Evolutionary conservation across 2,329 filamentous ascomycete species (phyloP).

Genomic region (Botrytis squamosa): DNA sequence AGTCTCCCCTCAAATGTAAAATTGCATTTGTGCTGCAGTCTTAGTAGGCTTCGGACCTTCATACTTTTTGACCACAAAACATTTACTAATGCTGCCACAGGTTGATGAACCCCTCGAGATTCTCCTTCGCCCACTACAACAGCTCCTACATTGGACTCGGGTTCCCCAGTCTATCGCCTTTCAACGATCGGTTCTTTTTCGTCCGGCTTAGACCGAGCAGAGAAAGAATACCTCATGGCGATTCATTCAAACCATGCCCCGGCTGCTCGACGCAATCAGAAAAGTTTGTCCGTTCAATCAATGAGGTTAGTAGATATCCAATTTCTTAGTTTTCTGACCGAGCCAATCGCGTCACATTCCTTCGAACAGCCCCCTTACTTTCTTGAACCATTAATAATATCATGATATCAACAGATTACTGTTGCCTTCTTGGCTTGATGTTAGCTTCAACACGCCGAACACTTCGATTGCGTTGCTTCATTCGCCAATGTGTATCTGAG

Average conservation of each 20-base stretch:
- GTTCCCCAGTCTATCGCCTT: constrained; percentile 47
- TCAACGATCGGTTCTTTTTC: constrained; percentile 43
- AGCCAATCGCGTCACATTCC: not conserved
- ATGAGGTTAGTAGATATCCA: not conserved
- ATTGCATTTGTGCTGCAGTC: not conserved
- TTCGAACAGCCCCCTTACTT: not conserved
- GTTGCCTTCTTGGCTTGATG: not conserved
- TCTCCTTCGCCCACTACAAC: not conserved
- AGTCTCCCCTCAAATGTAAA: constrained; percentile 59
- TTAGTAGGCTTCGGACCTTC: not conserved
- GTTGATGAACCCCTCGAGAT: not conserved
- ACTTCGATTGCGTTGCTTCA: not conserved
- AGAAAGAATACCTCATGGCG: constrained; percentile 49
- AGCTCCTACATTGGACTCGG: constrained; percentile 26
- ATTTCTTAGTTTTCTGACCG: no score
- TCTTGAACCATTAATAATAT: not conserved
- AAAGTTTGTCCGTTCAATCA: not conserved
- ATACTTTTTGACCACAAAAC: no score
- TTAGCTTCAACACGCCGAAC: not conserved
- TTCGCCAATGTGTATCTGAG: not conserved
- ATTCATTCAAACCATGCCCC: not conserved
- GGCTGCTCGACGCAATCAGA: not conserved
- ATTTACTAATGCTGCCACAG: not conserved
- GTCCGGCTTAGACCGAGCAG: constrained; percentile 40
- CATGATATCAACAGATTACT: not conserved